Conservation (phyloP, 139 green algal genomes). For the Chlamydomonas sp. region DNA sequence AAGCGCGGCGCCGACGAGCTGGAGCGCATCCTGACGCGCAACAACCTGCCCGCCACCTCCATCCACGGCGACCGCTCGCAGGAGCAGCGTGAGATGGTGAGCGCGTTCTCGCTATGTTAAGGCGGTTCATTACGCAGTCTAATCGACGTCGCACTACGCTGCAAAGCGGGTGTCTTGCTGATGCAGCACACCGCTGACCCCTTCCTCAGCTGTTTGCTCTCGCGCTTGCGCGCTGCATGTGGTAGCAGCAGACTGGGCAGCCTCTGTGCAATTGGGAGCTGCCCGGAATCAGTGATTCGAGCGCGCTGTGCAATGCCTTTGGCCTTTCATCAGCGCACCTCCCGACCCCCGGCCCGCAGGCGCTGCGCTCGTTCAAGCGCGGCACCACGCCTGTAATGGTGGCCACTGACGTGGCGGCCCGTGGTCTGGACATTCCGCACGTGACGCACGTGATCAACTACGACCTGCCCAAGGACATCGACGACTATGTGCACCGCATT, state of each 20-base stretch:
- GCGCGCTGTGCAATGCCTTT: no score
- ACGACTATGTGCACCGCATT: constrained; percentile 81
- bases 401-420: constrained; percentile 62
- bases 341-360: constrained; percentile 20
- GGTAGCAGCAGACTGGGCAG: no score
- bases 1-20: constrained; percentile 96
- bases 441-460: constrained; percentile 83
- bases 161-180: no score
- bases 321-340: no score
- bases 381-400: constrained; percentile 60
- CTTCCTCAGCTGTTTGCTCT: no score
- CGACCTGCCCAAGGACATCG: constrained; percentile 77
- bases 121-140: not conserved
- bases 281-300: no score
- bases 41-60: constrained; percentile 89
- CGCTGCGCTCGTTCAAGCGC: constrained; percentile 67
- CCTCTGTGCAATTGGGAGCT: no score
- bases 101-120: not conserved
- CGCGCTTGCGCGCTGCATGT: no score
- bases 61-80: constrained; percentile 97
- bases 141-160: not conserved
- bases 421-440: constrained; percentile 70
- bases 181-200: no score
- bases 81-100: constrained; percentile 81
- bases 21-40: constrained; percentile 90